Base-by-base conservation (phyloP, 768 basidiomycete genomes). In the Termitomyces heimii region DNA sequence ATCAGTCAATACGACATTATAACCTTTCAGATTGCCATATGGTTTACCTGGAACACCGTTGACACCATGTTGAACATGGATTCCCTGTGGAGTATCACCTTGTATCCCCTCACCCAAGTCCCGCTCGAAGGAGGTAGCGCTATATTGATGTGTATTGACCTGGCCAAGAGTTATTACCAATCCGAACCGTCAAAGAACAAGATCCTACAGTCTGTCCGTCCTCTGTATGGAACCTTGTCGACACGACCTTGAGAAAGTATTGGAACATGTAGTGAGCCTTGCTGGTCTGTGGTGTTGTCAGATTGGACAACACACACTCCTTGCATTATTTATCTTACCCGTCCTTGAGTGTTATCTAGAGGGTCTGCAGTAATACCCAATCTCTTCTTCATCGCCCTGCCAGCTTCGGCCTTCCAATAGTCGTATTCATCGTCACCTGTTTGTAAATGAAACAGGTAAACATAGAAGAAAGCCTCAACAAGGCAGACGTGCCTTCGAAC, bases 181-280 rank as follows among this genome's bases (percentile, higher is more conserved):
- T 35, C 29, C 22, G 16, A 24, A 44, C 26, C 5, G 43, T 22
- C 7, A 12, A 7, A 3, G 20, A 20, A 31, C 22, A 12, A 26
- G 12, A 43, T 73, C 83, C 43, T 67, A 89, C 89, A 10, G 73
- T 68, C 63, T 87, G 81, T 31, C 85, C 89, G 59, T 88, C 83
- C 28, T 96, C 75, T n/a, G 86, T 89, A 60, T 84, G 81, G 75
- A 97, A 98, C 67, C 89, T 88, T 2, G 96, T 99, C 7, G 94
- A 93, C 40, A 99, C 97, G 45, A 99, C 96, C 73, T 99, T 99
- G 66, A 99, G 79, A 84, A 98, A 98, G 73, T 98, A 96, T 68
- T 98, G 94, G 82, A 94, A 97, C 93, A 97, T 94, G 70, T 92
- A 96, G 63, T 93, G 82, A 26, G 86, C 72, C 67, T 89, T 89